Evolutionary conservation across 176 grass and related monocot genomes (phyloP).

Genomic region (Lolium rigidum): DNA sequence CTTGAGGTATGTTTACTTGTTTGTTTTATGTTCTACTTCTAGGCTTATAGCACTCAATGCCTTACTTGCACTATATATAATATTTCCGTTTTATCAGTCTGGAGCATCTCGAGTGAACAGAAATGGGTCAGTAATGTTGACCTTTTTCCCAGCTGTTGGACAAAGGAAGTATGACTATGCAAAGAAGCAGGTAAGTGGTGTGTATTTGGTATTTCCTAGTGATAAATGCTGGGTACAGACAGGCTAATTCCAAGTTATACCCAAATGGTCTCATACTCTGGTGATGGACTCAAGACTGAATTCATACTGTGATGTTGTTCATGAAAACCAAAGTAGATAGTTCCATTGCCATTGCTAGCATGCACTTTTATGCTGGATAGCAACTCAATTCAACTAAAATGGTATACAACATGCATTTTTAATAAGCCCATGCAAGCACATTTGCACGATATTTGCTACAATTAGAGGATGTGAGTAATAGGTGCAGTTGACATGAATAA

Average conservation of each 20-base stretch:
- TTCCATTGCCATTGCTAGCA: background rate
- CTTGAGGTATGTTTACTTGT: conserved; percentile 58
- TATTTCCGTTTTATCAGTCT: conserved; percentile 55
- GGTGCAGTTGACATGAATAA: conserved; percentile 3
- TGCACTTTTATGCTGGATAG: conserved; percentile 1
- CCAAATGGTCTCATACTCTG: background rate
- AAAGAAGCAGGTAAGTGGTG: conserved; percentile 75
- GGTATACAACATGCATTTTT: background rate
- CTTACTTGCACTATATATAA: conserved; percentile 14
- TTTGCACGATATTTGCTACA: conserved; percentile 19
- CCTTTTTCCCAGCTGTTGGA: conserved; percentile 82
- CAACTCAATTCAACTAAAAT: background rate
- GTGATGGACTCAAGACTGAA: background rate
- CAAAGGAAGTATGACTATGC: conserved; percentile 85
- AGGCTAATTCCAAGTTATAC: background rate
- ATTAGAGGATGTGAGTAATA: background rate
- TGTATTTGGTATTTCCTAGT: conserved; percentile 30
- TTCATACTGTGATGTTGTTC: background rate
- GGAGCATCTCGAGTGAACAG: conserved; percentile 62
- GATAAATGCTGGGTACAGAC: background rate
- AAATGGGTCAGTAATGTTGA: conserved; percentile 81
- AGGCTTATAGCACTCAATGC: background rate
- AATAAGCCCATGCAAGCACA: background rate
- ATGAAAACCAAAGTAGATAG: background rate
- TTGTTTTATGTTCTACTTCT: conserved; percentile 27